Conservation (phyloP, 2,329 filamentous ascomycete species). For the Ophiostoma sp. region DNA sequence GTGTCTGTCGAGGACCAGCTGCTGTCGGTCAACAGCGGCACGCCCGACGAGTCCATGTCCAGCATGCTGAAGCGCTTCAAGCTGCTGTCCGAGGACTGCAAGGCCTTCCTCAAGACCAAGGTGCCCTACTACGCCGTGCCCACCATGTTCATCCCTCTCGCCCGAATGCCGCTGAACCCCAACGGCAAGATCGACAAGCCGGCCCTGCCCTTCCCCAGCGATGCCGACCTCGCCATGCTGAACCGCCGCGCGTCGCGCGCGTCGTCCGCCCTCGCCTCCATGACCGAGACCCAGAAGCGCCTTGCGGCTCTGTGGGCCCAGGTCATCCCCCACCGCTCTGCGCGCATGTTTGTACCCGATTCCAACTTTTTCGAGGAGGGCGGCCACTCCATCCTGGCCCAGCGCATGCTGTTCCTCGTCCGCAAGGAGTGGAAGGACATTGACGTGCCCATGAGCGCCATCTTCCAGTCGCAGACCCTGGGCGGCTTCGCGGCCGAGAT, state of each 20-base stretch:
- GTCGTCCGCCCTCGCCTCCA: conserved; percentile 26
- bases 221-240: conserved; percentile 40
- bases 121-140: conserved; percentile 73
- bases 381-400: conserved; percentile 74
- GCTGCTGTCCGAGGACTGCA: conserved; percentile 24
- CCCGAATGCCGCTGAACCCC: conserved; percentile 53
- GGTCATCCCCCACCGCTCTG: conserved; percentile 55
- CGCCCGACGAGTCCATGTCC: conserved; percentile 22
- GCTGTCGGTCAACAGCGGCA: conserved; percentile 52
- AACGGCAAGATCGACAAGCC: conserved; percentile 81
- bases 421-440: conserved; percentile 36
- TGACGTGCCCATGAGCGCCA: conserved; percentile 62
- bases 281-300: conserved; percentile 54
- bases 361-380: conserved; percentile 73
- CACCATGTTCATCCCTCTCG: conserved; percentile 65
- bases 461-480: conserved; percentile 60
- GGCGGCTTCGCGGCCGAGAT: conserved; percentile 48
- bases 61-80: conserved; percentile 24
- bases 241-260: conserved; percentile 27
- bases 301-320: conserved; percentile 69
- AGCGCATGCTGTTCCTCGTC: conserved; percentile 71
- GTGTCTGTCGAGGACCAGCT: conserved; percentile 43
- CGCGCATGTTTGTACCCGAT: conserved; percentile 53
- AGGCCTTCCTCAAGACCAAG: conserved; percentile 58
- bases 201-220: conserved; percentile 74